phyloP scores from a whole-genome alignment of 306 rosid species.

The Vicia villosa region DNA sequence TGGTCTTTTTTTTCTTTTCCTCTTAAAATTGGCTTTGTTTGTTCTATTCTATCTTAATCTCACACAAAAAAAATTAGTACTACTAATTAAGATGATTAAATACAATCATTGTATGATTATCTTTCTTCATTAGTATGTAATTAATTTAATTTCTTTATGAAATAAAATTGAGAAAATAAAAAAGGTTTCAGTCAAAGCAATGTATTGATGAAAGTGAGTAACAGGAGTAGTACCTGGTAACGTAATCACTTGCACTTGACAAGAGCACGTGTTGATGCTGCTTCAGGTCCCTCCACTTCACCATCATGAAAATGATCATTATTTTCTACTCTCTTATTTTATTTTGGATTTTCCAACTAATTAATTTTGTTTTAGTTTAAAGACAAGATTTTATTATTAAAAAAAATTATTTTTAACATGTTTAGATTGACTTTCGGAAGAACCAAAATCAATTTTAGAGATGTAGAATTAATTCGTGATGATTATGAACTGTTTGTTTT shows the following conservation, averaged over 20 bases:
- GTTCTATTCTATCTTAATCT: no score
- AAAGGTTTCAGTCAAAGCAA: slow-evolving; percentile 49
- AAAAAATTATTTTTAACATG: no score
- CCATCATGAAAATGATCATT: slow-evolving; percentile 40
- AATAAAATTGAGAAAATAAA: background rate
- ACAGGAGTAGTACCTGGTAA: slow-evolving; percentile 39
- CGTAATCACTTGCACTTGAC: slow-evolving; percentile 60
- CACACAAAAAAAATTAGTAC: no score
- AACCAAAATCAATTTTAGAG: no score
- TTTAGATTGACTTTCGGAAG: no score
- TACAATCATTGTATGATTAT: slow-evolving; percentile 10
- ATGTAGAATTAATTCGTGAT: no score
- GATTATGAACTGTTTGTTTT: no score
- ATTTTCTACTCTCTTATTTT: background rate
- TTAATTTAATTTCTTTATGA: background rate
- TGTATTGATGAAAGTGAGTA: slow-evolving; percentile 30
- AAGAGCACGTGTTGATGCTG: slow-evolving; percentile 77
- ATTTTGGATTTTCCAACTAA: background rate
- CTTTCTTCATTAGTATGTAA: background rate
- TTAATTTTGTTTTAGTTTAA: background rate
- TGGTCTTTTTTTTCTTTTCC: slow-evolving; percentile 34
- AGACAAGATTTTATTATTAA: background rate
- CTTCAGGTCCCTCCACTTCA: slow-evolving; percentile 52
- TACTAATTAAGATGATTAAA: slow-evolving; percentile 14
- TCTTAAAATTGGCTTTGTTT: slow-evolving; percentile 19